A percentile compares a stretch with the other conserved stretches of the same genome.
Conservation (phyloP, 495 filamentous ascomycete genomes). For the Penicillium nucicola region DNA sequence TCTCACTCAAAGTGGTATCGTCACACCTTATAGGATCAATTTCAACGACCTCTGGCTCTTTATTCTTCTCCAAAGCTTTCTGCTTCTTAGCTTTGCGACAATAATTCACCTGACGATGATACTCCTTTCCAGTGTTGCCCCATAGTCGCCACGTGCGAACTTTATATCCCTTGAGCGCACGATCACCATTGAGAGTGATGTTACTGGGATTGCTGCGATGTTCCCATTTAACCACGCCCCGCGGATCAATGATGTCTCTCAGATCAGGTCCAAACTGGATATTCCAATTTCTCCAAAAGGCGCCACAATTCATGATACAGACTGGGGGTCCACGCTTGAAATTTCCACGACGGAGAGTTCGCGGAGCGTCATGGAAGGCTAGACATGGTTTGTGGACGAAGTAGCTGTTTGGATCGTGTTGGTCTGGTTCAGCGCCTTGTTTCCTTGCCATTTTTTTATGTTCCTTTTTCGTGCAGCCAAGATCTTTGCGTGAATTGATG, state of each 20-base stretch:
- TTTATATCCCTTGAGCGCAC: slow-evolving; percentile 15
- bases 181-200: slow-evolving; percentile 1
- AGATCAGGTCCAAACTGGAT: slow-evolving; percentile 8
- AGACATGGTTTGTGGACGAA: slow-evolving; percentile 13
- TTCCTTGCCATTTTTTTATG: not conserved
- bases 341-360: slow-evolving; percentile 11
- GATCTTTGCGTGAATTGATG: slow-evolving; percentile 4
- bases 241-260: slow-evolving; percentile 8
- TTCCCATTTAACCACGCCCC: slow-evolving; percentile 14
- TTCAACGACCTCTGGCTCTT: too few species aligned
- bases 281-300: slow-evolving; percentile 13
- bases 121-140: slow-evolving; percentile 11
- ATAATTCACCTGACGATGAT: slow-evolving; percentile 11
- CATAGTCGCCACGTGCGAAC: slow-evolving; percentile 13
- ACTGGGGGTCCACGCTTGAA: slow-evolving; percentile 2
- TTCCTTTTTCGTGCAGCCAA: slow-evolving; percentile 3
- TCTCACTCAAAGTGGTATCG: too few species aligned
- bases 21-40: too few species aligned
- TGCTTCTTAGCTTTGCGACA: not conserved
- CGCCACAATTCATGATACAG: slow-evolving; percentile 6
- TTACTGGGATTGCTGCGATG: slow-evolving; percentile 12
- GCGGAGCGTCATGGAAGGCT: slow-evolving; percentile 9
- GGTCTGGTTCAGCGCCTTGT: not conserved
- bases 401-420: slow-evolving; percentile 11
- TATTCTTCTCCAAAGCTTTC: not conserved